phyloP scores from a whole-genome alignment of 768 basidiomycete species.

The Boletus coccyginus region DNA sequence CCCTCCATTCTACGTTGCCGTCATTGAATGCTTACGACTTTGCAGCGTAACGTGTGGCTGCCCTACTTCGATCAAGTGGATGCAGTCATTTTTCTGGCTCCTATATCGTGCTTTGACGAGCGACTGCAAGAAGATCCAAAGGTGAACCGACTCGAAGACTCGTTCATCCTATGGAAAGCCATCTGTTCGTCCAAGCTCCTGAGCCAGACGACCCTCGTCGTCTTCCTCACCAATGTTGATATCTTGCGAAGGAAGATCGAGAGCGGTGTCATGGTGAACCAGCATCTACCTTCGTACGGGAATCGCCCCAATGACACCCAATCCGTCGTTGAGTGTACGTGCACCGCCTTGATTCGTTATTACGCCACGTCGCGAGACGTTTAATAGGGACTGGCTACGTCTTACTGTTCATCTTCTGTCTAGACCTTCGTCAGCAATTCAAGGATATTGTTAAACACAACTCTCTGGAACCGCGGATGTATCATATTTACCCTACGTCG shows the following conservation, averaged over 20 bases:
- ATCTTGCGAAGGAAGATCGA: constrained; percentile 63
- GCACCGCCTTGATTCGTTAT: neutral
- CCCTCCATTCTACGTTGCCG: neutral
- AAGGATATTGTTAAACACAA: constrained; percentile 58
- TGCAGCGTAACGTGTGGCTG: constrained; percentile 72
- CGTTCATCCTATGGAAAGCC: constrained; percentile 66
- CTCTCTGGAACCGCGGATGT: constrained; percentile 52
- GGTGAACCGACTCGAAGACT: constrained; percentile 74
- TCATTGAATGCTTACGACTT: neutral
- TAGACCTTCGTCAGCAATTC: constrained; percentile 70
- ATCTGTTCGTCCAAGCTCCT: constrained; percentile 66
- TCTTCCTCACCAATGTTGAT: constrained; percentile 71
- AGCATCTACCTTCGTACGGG: constrained; percentile 64
- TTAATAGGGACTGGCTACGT: neutral
- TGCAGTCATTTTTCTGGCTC: constrained; percentile 78
- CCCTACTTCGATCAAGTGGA: constrained; percentile 79
- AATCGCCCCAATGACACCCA: constrained; percentile 65
- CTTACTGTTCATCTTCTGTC: no score
- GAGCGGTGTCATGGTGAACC: constrained; percentile 51
- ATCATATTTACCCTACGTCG: constrained; percentile 68
- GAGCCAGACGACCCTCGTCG: constrained; percentile 54
- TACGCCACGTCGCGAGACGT: neutral
- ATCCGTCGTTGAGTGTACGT: constrained; percentile 64
- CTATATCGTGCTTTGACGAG: constrained; percentile 80
- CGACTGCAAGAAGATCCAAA: constrained; percentile 63